A percentile compares a stretch with the other conserved stretches of the same genome.
Evolutionary conservation across 805 yeast genomes (phyloP).

Genomic region (Saccharomycodes ludwigii): DNA sequence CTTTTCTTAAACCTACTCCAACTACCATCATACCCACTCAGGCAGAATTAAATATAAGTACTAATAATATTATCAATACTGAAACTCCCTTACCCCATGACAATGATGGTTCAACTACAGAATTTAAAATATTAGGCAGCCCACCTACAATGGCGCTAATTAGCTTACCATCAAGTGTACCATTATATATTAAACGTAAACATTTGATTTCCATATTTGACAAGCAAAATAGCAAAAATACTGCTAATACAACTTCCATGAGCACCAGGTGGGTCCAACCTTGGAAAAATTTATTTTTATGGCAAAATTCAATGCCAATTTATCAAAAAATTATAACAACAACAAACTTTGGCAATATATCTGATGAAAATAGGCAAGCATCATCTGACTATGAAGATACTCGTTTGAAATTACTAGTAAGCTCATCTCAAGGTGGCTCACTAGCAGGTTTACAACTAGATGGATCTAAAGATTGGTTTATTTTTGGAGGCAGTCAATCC

Average conservation of each 20-base stretch:
- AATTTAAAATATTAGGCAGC: slow-evolving; percentile 13
- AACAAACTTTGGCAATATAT: slow-evolving; percentile 8
- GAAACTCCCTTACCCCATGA: slow-evolving; percentile 10
- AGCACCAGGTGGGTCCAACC: slow-evolving; percentile 5
- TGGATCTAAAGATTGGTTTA: slow-evolving; percentile 5
- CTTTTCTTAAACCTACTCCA: slow-evolving; percentile 12
- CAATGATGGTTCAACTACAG: slow-evolving; percentile 6
- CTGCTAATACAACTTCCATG: no score
- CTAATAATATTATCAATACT: slow-evolving; percentile 9
- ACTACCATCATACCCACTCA: slow-evolving; percentile 13
- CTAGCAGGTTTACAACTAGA: slow-evolving; percentile 3
- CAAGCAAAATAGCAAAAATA: neutral
- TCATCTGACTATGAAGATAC: no score
- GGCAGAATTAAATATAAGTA: slow-evolving; percentile 9
- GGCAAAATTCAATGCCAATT: slow-evolving; percentile 3
- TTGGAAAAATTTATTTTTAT: slow-evolving; percentile 1
- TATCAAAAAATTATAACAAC: slow-evolving; percentile 4
- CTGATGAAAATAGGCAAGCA: no score
- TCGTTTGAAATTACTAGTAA: slow-evolving; percentile 1
- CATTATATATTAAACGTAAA: slow-evolving; percentile 4
- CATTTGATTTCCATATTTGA: slow-evolving; percentile 4
- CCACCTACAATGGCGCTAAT: slow-evolving; percentile 15
- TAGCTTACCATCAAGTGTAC: slow-evolving; percentile 4
- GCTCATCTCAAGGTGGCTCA: slow-evolving; percentile 3
- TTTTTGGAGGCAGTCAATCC: slow-evolving; percentile 3